These are phyloP conservation scores for Volvariella surrecta DNA, from an alignment of 1,284 basidiomycete genomes.

Conservation along the genomic window DNA sequence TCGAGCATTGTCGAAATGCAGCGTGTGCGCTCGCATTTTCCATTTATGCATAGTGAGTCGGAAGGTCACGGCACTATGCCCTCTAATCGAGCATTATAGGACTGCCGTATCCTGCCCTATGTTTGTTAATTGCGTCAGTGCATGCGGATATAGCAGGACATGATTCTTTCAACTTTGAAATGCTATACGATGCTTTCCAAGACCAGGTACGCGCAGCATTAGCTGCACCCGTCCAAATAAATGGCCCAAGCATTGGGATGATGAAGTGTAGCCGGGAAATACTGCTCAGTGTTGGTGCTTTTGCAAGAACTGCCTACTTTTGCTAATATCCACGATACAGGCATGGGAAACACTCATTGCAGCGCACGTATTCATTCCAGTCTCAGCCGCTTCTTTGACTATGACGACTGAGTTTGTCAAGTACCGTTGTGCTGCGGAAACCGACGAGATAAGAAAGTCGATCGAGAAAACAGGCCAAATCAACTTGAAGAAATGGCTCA, in stretches of 20 bases:
- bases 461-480: slow-evolving; percentile 60
- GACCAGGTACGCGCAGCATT: slow-evolving; percentile 59
- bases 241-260: slow-evolving; percentile 71
- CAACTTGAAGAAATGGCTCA: slow-evolving; percentile 71
- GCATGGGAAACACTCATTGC: slow-evolving; percentile 59
- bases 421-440: slow-evolving; percentile 51
- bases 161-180: slow-evolving; percentile 67
- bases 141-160: slow-evolving; percentile 63
- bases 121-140: slow-evolving; percentile 61
- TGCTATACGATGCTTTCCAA: slow-evolving; percentile 62
- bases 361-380: slow-evolving; percentile 41
- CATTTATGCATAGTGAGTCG: slow-evolving; percentile 42
- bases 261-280: slow-evolving; percentile 52
- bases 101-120: slow-evolving; percentile 63
- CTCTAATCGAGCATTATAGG: slow-evolving; percentile 25
- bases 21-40: slow-evolving; percentile 40
- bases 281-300: slow-evolving; percentile 45
- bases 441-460: slow-evolving; percentile 51
- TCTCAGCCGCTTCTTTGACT: slow-evolving; percentile 34
- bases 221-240: slow-evolving; percentile 65
- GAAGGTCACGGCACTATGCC: slow-evolving; percentile 1
- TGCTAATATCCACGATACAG: slow-evolving; percentile 26
- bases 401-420: slow-evolving; percentile 56
- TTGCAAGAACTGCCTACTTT: background rate
- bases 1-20: slow-evolving; percentile 36